A percentile compares a stretch with the other conserved stretches of the same genome.
phyloP scores from a whole-genome alignment of 441 rosid species.

The Populus trichocarpa region DNA sequence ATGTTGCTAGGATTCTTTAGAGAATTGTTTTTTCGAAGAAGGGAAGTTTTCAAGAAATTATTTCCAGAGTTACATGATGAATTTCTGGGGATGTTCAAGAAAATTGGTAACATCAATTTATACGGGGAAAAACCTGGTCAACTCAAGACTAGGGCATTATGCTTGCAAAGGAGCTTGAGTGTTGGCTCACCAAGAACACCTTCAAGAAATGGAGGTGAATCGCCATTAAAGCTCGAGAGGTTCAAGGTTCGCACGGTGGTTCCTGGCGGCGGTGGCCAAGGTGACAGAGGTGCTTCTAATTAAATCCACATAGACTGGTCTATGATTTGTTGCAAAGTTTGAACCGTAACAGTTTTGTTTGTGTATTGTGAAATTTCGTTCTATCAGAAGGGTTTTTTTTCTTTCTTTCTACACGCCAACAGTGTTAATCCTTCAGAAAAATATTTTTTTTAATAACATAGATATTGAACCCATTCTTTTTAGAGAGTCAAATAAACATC shows the following conservation, averaged over 20 bases:
- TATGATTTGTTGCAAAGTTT: too few species aligned
- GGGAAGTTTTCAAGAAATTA: conserved; percentile 23
- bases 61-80: conserved; percentile 18
- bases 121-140: neutral
- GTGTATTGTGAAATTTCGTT: too few species aligned
- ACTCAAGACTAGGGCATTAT: neutral
- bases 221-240: conserved; percentile 22
- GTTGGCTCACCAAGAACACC: conserved; percentile 22
- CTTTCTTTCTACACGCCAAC: too few species aligned
- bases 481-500: too few species aligned
- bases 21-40: conserved; percentile 21
- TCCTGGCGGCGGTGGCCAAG: conserved; percentile 4
- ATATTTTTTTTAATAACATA: too few species aligned
- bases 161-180: conserved; percentile 30
- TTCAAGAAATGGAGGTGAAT: conserved; percentile 7
- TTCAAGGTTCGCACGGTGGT: conserved; percentile 31
- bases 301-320: too few species aligned
- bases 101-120: conserved; percentile 6
- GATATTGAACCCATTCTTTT: too few species aligned
- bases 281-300: neutral
- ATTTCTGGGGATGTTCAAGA: conserved; percentile 14
- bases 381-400: too few species aligned
- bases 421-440: too few species aligned
- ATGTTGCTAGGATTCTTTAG: conserved; percentile 5
- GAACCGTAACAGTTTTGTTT: too few species aligned